Conservation (phyloP, 2,329 filamentous ascomycete genomes). For the Aspergillus sp. region DNA sequence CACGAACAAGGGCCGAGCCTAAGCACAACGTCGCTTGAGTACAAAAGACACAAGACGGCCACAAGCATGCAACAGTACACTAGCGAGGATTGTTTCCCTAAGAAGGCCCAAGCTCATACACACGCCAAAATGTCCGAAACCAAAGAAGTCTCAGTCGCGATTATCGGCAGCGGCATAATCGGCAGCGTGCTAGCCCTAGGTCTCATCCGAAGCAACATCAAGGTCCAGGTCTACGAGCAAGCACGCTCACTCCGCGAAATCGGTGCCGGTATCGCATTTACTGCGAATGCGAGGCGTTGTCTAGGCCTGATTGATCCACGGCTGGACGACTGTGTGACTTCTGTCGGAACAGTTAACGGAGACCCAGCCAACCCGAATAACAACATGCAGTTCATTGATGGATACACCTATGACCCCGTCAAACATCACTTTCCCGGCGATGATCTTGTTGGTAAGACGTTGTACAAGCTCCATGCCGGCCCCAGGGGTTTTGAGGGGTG, state of each 20-base stretch:
- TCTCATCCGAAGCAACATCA: constrained; percentile 20
- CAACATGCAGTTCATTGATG: constrained; percentile 26
- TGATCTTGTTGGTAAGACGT: constrained; percentile 12
- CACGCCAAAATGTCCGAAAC: background rate
- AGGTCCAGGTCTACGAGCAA: constrained; percentile 30
- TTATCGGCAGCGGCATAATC: constrained; percentile 32
- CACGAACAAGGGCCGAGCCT: background rate
- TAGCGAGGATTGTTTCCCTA: too few species aligned
- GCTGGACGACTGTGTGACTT: constrained; percentile 14
- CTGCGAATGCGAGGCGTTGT: constrained; percentile 19
- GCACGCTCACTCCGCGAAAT: constrained; percentile 19
- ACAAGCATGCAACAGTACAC: background rate
- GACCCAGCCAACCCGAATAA: constrained; percentile 14
- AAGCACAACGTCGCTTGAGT: background rate
- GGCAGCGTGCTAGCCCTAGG: constrained; percentile 27
- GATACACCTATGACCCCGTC: constrained; percentile 23
- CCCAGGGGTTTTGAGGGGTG: constrained; percentile 24
- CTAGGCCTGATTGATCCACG: constrained; percentile 22
- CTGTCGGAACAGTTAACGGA: constrained; percentile 15
- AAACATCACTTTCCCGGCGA: background rate
- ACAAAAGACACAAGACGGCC: constrained; percentile 7
- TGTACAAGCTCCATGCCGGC: constrained; percentile 18
- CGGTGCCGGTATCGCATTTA: constrained; percentile 29
- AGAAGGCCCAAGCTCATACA: background rate
- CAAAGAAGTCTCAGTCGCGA: constrained; percentile 21